These are phyloP conservation scores for Saturnispora besseyi DNA, from an alignment of 805 yeast species.

Conservation along the genomic window DNA sequence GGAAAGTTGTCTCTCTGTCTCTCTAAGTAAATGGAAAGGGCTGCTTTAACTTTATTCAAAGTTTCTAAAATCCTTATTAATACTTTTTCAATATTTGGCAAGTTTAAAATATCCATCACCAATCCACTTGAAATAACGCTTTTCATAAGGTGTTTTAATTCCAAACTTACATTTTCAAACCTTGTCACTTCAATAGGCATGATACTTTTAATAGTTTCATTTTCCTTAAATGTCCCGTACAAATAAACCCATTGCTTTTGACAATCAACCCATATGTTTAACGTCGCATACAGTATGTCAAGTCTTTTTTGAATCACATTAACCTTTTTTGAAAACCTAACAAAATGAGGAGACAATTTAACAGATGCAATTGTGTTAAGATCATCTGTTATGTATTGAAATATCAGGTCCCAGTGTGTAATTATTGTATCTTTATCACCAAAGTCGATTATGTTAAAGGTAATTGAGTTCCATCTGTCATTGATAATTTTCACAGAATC, in stretches of 20 bases:
- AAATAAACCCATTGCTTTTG: constrained; percentile 87
- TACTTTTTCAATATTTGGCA: constrained; percentile 38
- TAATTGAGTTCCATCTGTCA: constrained; percentile 44
- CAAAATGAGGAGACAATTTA: constrained; percentile 57
- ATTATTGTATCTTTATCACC: constrained; percentile 46
- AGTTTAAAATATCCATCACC: constrained; percentile 46
- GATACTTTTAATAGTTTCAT: constrained; percentile 48
- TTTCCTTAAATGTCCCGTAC: constrained; percentile 63
- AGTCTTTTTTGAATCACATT: constrained; percentile 47
- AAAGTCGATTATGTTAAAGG: constrained; percentile 47
- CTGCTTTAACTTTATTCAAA: constrained; percentile 48
- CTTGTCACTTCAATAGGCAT: constrained; percentile 64
- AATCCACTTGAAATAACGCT: constrained; percentile 38
- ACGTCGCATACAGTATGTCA: constrained; percentile 38
- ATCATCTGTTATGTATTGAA: constrained; percentile 52
- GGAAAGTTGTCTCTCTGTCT: constrained; percentile 70
- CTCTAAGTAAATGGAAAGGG: constrained; percentile 72
- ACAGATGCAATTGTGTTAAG: constrained; percentile 56
- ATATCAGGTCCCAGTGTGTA: constrained; percentile 56
- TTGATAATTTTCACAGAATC: constrained; percentile 43
- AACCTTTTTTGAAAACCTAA: constrained; percentile 51
- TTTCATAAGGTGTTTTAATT: constrained; percentile 44
- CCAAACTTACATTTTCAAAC: constrained; percentile 54
- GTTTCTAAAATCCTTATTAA: constrained; percentile 47
- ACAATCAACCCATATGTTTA: constrained; percentile 71